Evolutionary conservation across 495 filamentous ascomycete species (phyloP).

Genomic region (Hypoxylon rickii): DNA sequence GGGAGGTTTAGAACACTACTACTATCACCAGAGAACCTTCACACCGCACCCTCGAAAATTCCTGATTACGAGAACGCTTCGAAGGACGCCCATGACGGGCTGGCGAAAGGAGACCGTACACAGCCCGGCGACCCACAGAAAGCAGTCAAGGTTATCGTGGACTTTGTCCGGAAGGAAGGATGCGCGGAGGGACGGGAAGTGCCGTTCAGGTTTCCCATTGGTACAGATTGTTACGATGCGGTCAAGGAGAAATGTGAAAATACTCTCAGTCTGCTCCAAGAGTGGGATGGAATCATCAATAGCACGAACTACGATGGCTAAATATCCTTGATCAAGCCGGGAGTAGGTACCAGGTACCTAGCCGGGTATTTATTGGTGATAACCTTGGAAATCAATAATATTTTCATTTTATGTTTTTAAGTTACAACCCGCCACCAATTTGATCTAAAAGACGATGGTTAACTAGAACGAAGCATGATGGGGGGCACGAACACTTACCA

Average conservation of each 20-base stretch:
- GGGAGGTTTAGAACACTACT: conserved; percentile 56
- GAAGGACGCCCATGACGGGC: conserved; percentile 17
- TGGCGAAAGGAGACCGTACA: conserved; percentile 23
- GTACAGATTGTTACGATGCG: conserved; percentile 45
- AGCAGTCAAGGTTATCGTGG: conserved; percentile 51
- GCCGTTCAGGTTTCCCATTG: conserved; percentile 51
- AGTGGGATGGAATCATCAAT: conserved; percentile 45
- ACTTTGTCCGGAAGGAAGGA: conserved; percentile 50
- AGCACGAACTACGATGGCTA: conserved; percentile 46
- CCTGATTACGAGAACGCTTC: conserved; percentile 35
- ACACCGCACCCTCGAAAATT: conserved; percentile 18
- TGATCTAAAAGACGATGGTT: conserved; percentile 44
- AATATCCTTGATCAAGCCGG: too few relatives aligned
- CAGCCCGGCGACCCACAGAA: conserved; percentile 57
- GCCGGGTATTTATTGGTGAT: too few relatives aligned
- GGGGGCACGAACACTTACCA: background rate
- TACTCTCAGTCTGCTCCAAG: conserved; percentile 42
- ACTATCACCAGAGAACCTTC: conserved; percentile 36
- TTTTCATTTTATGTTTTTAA: too few relatives aligned
- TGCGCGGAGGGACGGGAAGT: conserved; percentile 44
- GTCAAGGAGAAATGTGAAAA: conserved; percentile 44
- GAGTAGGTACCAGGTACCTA: too few relatives aligned
- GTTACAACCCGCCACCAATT: conserved; percentile 58
- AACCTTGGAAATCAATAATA: too few relatives aligned
- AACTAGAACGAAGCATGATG: background rate